Conservation (phyloP, 2,329 filamentous ascomycete species). For the Ascochyta clinopodiicola region DNA sequence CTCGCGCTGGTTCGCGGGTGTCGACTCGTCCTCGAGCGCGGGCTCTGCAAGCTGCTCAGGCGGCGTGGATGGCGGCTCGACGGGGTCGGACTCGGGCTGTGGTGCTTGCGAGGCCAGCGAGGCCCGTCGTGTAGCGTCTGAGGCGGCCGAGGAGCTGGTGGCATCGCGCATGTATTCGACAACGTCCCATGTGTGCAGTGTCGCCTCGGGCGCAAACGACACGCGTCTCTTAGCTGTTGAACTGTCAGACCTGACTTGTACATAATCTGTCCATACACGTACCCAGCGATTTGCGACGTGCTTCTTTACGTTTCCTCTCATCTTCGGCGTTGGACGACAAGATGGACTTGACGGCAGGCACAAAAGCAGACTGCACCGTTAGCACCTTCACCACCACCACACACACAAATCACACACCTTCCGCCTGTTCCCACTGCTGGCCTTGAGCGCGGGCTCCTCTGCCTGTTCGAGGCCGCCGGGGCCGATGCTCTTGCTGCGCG, state of each 20-base stretch:
- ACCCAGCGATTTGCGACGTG: conserved; percentile 87
- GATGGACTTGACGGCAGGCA: conserved; percentile 58
- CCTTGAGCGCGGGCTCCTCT: conserved; percentile 77
- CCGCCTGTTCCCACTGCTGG: conserved; percentile 76
- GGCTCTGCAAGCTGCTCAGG: conserved; percentile 67
- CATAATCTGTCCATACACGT: conserved; percentile 19
- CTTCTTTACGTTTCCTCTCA: conserved; percentile 75
- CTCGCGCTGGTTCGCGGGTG: conserved; percentile 70
- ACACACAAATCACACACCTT: conserved; percentile 63
- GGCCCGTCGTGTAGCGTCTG: conserved; percentile 75
- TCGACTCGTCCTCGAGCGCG: conserved; percentile 63
- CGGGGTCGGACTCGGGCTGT: conserved; percentile 54
- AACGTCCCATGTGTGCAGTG: conserved; percentile 95
- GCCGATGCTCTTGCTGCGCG: conserved; percentile 93
- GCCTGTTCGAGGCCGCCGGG: conserved; percentile 89
- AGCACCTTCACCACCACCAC: conserved; percentile 15
- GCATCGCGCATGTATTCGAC: conserved; percentile 89
- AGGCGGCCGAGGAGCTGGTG: conserved; percentile 74
- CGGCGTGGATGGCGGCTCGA: conserved; percentile 67
- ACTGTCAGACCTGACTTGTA: conserved; percentile 17
- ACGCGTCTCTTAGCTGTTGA: conserved; percentile 79
- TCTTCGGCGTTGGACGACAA: conserved; percentile 66
- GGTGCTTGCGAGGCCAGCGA: conserved; percentile 63
- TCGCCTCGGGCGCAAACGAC: conserved; percentile 96
- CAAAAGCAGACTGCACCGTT: conserved; percentile 52